These are phyloP conservation scores for Coemansia sp. DNA, from an alignment of 192 early-diverging fungal species.

Conservation along the genomic window DNA sequence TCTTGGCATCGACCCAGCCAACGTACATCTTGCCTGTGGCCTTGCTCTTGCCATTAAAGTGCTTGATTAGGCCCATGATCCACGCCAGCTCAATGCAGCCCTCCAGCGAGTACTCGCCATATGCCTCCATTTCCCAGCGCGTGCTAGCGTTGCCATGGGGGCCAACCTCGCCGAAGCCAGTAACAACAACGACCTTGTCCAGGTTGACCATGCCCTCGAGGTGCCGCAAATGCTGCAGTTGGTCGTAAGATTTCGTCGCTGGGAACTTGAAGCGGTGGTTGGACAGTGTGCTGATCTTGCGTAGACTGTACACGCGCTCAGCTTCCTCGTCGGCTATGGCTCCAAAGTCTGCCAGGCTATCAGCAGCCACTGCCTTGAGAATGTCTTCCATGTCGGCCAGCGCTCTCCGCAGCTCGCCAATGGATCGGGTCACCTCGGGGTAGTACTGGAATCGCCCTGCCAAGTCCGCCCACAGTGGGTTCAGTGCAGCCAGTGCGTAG, in stretches of 20 bases:
- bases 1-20: constrained; percentile 87
- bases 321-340: constrained; percentile 71
- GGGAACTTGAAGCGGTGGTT: constrained; percentile 94
- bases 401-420: constrained; percentile 30
- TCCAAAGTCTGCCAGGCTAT: constrained; percentile 77
- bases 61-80: constrained; percentile 95
- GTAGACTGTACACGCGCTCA: constrained; percentile 62
- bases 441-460: constrained; percentile 89
- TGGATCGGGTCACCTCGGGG: constrained; percentile 42
- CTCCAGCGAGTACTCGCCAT: constrained; percentile 59
- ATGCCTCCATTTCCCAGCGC: constrained; percentile 96
- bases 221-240: constrained; percentile 60
- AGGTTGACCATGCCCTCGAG: constrained; percentile 79
- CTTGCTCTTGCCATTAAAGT: constrained; percentile 58
- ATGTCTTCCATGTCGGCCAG: constrained; percentile 85
- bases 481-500: constrained; percentile 66
- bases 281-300: constrained; percentile 84
- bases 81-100: constrained; percentile 95
- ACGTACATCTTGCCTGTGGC: constrained; percentile 53
- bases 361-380: constrained; percentile 76
- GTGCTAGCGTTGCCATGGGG: constrained; percentile 90
- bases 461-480: constrained; percentile 91
- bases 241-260: constrained; percentile 62
- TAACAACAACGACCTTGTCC: constrained; percentile 88
- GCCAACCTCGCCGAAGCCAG: constrained; percentile 92